Evolutionary conservation across 805 yeast genomes (phyloP), one percentile per base, ranked within the genome.

Genomic region (Lipomyces chichibuensis): DNA sequence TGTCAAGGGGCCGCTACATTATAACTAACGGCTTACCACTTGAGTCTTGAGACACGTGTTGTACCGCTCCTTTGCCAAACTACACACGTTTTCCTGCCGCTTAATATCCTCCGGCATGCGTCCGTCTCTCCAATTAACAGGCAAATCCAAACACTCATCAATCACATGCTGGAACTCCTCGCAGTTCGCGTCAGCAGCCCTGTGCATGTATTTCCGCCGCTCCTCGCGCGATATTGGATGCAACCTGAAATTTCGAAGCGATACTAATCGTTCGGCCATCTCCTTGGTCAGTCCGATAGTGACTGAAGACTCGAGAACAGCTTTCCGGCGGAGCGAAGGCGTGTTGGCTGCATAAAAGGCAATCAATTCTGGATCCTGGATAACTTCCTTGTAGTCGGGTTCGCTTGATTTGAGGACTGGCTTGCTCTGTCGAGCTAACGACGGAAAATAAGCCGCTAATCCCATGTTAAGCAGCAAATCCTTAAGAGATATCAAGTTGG

Each of bases 171-270:
- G 20, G 52, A 32, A 57, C 6, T 23, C 58, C 37, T 14, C 27
- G 60, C 68, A 65, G 35, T 55, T 65, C 23, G 32, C 37, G 20
- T 57, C 63, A n/a, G 69, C 64, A 55, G 55, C 58, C 14, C 9
- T 14, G 11, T 37, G 32, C 11, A 57, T 33, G 7, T 39, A 23
- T 14, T 23, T 17, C 17, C 20, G 58, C 20, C 64, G 53, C 29
- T 59, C 49, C 7, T 33, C 63, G 14, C 29, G 23, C 13, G 14
- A 5, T 25, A 60, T 43, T n/a, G 65, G 67, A 17, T 61, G 43
- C 25, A 29, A 39, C 13, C 27, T 20, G 56, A 51, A 63, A 23
- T 51, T 51, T 27, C 55, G 57, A 8, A 33, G 54, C 4, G 25
- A 39, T 6, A 56, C 35, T 17, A 57, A 13, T 23, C 20, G 57